Conservation (phyloP, 2,329 filamentous ascomycete genomes). For the Venturia carpophila region DNA sequence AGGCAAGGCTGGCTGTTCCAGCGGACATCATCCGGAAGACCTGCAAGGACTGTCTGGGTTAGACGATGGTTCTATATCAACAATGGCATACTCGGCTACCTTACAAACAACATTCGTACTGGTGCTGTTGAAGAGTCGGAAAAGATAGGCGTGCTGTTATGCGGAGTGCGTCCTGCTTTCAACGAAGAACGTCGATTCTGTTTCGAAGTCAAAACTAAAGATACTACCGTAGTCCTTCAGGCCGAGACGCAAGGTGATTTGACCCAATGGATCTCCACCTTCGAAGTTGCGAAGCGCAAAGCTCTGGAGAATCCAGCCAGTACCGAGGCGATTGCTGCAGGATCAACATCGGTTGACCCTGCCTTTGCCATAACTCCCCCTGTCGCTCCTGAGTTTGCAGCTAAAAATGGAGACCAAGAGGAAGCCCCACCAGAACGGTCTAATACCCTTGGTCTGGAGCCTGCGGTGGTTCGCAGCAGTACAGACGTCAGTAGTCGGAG, state of each 20-base stretch:
- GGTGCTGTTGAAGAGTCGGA: conserved; percentile 91
- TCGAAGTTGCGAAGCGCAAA: conserved; percentile 88
- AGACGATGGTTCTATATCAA: conserved; percentile 94
- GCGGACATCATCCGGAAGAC: conserved; percentile 74
- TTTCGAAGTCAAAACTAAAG: conserved; percentile 98
- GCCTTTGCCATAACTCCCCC: conserved; percentile 91
- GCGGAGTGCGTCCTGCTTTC: conserved; percentile 82
- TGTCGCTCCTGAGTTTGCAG: conserved; percentile 81
- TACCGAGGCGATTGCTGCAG: conserved; percentile 35
- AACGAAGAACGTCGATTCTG: conserved; percentile 93
- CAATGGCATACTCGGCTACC: conserved; percentile 91
- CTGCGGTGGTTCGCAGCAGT: conserved; percentile 54
- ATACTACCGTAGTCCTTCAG: conserved; percentile 78
- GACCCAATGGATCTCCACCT: conserved; percentile 89
- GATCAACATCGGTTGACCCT: conserved; percentile 47
- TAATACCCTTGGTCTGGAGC: conserved; percentile 37
- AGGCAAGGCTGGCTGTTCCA: conserved; percentile 95
- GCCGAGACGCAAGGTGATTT: conserved; percentile 87
- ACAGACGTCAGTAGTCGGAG: conserved; percentile 58
- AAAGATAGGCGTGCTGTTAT: conserved; percentile 89
- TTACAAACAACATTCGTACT: conserved; percentile 64
- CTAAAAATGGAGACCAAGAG: conserved; percentile 61
- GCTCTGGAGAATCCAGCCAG: conserved; percentile 67
- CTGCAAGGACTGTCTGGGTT: conserved; percentile 81
- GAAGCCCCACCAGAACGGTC: conserved; percentile 52